Percentiles rank a stretch among this genome's conserved stretches.
Evolutionary conservation across 768 basidiomycete genomes (phyloP).

Genomic region (Rhodotorula paludigena): DNA sequence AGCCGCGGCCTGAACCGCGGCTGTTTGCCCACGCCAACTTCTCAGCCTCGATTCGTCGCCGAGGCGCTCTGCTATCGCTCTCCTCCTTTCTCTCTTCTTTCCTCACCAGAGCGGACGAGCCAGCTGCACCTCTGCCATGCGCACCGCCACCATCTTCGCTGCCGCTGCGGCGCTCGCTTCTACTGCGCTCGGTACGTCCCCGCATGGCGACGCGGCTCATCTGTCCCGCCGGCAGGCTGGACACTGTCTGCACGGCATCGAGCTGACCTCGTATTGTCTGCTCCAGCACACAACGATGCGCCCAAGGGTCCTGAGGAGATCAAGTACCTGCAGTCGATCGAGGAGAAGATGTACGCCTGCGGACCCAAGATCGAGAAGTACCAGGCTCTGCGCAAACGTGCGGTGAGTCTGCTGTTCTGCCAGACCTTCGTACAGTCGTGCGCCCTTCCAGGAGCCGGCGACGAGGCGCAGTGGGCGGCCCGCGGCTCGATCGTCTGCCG

Average conservation of each 20-base stretch:
- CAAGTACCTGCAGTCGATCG: conserved; percentile 33
- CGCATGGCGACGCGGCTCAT: no score
- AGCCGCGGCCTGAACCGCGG: neutral
- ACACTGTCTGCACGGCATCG: neutral
- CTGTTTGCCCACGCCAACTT: neutral
- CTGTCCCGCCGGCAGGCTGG: neutral
- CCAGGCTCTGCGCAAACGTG: conserved; percentile 32
- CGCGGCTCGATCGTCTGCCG: no score
- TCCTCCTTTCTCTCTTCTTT: neutral
- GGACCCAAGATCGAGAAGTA: conserved; percentile 43
- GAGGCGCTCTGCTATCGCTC: neutral
- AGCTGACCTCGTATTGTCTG: neutral
- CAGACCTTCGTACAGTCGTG: no score
- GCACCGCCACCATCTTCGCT: neutral
- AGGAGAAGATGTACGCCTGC: conserved; percentile 43
- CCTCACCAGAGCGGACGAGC: no score
- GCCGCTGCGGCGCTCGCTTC: neutral
- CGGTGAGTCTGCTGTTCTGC: conserved; percentile 21
- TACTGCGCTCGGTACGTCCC: neutral
- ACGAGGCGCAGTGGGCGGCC: neutral
- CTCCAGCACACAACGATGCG: conserved; percentile 18
- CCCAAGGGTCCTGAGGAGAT: conserved; percentile 39
- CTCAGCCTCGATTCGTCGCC: neutral
- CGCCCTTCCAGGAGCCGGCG: no score
- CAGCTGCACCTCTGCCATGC: neutral